phyloP scores from a whole-genome alignment of 306 rosid species.

The Trifolium subterraneum region DNA sequence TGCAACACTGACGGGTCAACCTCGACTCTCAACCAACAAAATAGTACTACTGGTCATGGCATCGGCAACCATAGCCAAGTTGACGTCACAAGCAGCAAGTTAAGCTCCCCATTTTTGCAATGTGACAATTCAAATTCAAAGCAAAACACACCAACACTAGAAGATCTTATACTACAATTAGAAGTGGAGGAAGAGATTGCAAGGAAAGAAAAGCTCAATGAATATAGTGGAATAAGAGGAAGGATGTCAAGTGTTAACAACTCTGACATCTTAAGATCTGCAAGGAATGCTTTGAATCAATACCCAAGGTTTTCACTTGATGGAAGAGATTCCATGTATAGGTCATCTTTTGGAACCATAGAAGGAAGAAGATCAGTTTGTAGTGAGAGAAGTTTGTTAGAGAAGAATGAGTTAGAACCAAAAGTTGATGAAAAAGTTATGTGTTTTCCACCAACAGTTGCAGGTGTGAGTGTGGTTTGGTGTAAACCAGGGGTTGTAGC shows the following conservation, averaged over 20 bases:
- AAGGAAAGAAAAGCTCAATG: constrained; percentile 52
- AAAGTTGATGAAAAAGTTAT: constrained; percentile 34
- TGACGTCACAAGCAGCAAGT: constrained; percentile 45
- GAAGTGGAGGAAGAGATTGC: constrained; percentile 77
- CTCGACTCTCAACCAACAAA: constrained; percentile 65
- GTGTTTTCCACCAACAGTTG: constrained; percentile 59
- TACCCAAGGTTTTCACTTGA: constrained; percentile 95
- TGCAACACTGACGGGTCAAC: constrained; percentile 60
- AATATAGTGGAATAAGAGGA: constrained; percentile 46
- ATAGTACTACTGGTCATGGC: constrained; percentile 12
- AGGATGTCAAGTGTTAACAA: constrained; percentile 83
- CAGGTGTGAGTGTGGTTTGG: constrained; percentile 86
- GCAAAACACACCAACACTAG: constrained; percentile 60
- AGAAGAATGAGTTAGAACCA: constrained; percentile 29
- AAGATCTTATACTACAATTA: constrained; percentile 69
- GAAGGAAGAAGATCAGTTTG: constrained; percentile 63
- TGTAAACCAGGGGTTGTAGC: constrained; percentile 90
- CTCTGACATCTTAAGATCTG: constrained; percentile 79
- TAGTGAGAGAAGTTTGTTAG: constrained; percentile 49
- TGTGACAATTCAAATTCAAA: constrained; percentile 22
- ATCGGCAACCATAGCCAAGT: constrained; percentile 32
- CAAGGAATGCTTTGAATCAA: constrained; percentile 88
- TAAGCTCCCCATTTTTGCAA: constrained; percentile 39
- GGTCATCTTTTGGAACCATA: constrained; percentile 68
- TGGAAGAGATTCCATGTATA: constrained; percentile 89